Base-by-base conservation (phyloP, 495 filamentous ascomycete species). In the Pseudevernia furfuracea region DNA sequence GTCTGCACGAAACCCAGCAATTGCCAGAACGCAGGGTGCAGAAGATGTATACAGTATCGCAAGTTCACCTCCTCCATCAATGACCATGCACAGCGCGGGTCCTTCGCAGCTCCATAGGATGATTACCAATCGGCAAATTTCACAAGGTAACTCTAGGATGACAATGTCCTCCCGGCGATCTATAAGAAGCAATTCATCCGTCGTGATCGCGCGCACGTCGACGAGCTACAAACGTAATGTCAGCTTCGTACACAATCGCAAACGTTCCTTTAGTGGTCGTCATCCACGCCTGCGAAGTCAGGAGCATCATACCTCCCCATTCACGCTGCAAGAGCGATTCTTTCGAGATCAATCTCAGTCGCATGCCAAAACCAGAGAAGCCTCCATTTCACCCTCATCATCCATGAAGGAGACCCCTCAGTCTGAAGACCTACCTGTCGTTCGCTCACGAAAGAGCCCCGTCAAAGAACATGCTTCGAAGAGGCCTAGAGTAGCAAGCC, bases 211-310 rank as follows among this genome's bases (percentile, higher is more conserved):
- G 68, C 38, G 74, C 75, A 49, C 80, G 81, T 63, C 82, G 34
- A 78, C 77, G 52, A 86, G 86, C 63, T 82, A 85, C 69, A 93
- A 85, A 70, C 85, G 92, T 12, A 86, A 85, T 61, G 87, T 96
- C n/a, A 88, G 87, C 71, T 97, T 97, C 69, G 82, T 80, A 4
- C 87, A 89, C 67, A 67, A 80, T 9, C 77, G 75, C 58, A 80
- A 75, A 59, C 74, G 76, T 11, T 79, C 80, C 4, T 74, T 76
- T 34, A 74, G 79, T 10, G 65, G 62, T 43, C 65, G 55, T 53
- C 62, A 63, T 52, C 58, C 61, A 48, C 55, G 59, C 32, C 67
- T 69, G 41, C 55, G 62, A 56, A 62, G 43, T 38, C 58, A 57
- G 23, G 60, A 58, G 43, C 44, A 57, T 59, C 63, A 62, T 39